Percentiles rank a stretch among this genome's conserved stretches.
Evolutionary conservation across 2,329 filamentous ascomycete genomes (phyloP).

Genomic region (Colletotrichum sp.): DNA sequence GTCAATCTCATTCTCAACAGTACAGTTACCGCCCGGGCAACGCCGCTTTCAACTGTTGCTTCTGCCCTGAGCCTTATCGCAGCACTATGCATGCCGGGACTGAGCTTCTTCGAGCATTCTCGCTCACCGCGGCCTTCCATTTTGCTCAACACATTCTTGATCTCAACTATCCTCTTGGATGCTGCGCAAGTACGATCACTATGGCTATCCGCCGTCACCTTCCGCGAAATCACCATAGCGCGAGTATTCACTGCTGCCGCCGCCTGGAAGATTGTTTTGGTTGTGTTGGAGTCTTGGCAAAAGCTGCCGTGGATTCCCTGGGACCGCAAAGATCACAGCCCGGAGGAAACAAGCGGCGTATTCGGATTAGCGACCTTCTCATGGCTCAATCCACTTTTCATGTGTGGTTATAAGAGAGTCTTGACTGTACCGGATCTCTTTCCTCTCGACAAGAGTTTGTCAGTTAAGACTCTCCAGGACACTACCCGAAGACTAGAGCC

Average conservation of each 20-base stretch:
- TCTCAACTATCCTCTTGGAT: neutral
- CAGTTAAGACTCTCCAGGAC: neutral
- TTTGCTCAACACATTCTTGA: neutral
- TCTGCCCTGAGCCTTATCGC: conserved; percentile 32
- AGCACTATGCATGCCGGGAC: conserved; percentile 27
- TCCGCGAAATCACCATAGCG: neutral
- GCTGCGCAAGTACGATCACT: neutral
- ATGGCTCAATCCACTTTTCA: conserved; percentile 39
- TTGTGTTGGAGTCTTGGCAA: conserved; percentile 24
- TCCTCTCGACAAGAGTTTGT: conserved; percentile 18
- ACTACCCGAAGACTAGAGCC: neutral
- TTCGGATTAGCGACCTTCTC: conserved; percentile 33
- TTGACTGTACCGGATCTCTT: conserved; percentile 33
- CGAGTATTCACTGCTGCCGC: conserved; percentile 23
- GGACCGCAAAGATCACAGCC: conserved; percentile 33
- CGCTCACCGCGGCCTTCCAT: conserved; percentile 30
- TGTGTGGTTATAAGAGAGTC: conserved; percentile 33
- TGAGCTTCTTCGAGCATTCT: conserved; percentile 33
- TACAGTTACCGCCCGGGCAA: neutral
- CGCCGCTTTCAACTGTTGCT: conserved; percentile 1
- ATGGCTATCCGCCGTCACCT: neutral
- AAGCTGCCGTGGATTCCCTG: conserved; percentile 18
- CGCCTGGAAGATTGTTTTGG: conserved; percentile 22
- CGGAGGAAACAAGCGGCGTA: conserved; percentile 37
- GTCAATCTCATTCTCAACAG: neutral